These are phyloP conservation scores for Beverwykella pulmonaria DNA, from an alignment of 495 filamentous ascomycete species.

Conservation along the genomic window DNA sequence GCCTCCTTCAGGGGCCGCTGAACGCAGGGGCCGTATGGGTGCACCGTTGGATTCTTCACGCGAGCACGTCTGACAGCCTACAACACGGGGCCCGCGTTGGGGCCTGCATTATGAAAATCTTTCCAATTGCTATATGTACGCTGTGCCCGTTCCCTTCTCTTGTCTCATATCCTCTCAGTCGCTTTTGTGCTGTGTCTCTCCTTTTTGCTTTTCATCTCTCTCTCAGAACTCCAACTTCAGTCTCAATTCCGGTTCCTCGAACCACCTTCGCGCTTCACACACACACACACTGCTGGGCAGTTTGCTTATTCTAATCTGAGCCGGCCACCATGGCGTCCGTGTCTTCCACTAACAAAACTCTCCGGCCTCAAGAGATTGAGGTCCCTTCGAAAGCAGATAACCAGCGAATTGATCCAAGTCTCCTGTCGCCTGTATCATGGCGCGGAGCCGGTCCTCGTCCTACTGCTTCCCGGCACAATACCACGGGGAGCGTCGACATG, in stretches of 20 bases:
- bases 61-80: slow-evolving; percentile 19
- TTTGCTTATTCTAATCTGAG: slow-evolving; percentile 11
- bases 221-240: not conserved
- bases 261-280: no score
- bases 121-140: slow-evolving; percentile 22
- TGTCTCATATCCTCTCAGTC: not conserved
- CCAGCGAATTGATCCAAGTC: not conserved
- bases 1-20: slow-evolving; percentile 21
- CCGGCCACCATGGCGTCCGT: slow-evolving; percentile 20
- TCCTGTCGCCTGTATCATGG: slow-evolving; percentile 33
- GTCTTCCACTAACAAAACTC: slow-evolving; percentile 16
- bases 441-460: not conserved
- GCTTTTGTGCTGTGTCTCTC: slow-evolving; percentile 14
- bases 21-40: slow-evolving; percentile 29
- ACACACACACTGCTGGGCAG: slow-evolving; percentile 35
- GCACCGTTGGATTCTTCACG: slow-evolving; percentile 16
- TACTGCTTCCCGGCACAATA: slow-evolving; percentile 2
- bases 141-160: slow-evolving; percentile 13
- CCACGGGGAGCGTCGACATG: slow-evolving; percentile 22
- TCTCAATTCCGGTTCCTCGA: not conserved
- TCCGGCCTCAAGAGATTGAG: slow-evolving; percentile 26
- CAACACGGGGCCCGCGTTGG: slow-evolving; percentile 17
- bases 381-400: slow-evolving; percentile 3
- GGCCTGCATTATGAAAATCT: slow-evolving; percentile 25
- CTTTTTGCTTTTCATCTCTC: slow-evolving; percentile 13